These are phyloP conservation scores for Lobosporangium transversale DNA, from an alignment of 192 early-diverging fungal genomes.

Conservation along the genomic window DNA sequence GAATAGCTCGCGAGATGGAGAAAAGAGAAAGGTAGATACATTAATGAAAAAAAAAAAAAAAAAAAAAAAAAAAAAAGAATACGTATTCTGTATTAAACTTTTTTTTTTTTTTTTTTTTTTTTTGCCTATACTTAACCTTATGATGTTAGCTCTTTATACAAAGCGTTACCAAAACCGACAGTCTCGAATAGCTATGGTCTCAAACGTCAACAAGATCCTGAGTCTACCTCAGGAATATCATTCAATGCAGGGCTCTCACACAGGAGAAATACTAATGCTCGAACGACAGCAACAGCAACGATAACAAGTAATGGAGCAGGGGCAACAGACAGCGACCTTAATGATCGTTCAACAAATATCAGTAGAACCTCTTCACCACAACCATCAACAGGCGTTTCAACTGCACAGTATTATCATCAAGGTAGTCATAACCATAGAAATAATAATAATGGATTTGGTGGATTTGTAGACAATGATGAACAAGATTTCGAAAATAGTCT, in stretches of 20 bases:
- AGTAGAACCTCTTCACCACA: constrained; percentile 4
- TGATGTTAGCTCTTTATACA: constrained; percentile 41
- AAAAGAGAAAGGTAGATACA: constrained; percentile 64
- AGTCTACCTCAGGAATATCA: no score
- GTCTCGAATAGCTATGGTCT: neutral
- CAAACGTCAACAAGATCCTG: neutral
- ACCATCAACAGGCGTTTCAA: constrained; percentile 28
- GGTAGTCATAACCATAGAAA: no score
- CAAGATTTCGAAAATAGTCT: constrained; percentile 62
- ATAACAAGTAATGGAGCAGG: neutral
- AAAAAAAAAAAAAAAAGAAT: constrained; percentile 14
- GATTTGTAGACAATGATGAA: constrained; percentile 37
- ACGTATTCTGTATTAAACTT: neutral
- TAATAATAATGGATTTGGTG: neutral
- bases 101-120: constrained; percentile 3
- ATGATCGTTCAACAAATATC: constrained; percentile 3
- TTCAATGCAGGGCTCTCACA: neutral
- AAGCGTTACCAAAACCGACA: constrained; percentile 34
- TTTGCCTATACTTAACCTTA: neutral
- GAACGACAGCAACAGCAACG: neutral
- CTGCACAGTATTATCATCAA: constrained; percentile 42
- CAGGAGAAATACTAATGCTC: neutral
- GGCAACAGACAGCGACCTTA: neutral
- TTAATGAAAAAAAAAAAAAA: constrained; percentile 5
- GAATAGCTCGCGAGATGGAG: constrained; percentile 72